A percentile compares a stretch with the other conserved stretches of the same genome.
These are phyloP conservation scores for Geopyxis carbonaria DNA, from an alignment of 495 filamentous ascomycete genomes.

Conservation along the genomic window DNA sequence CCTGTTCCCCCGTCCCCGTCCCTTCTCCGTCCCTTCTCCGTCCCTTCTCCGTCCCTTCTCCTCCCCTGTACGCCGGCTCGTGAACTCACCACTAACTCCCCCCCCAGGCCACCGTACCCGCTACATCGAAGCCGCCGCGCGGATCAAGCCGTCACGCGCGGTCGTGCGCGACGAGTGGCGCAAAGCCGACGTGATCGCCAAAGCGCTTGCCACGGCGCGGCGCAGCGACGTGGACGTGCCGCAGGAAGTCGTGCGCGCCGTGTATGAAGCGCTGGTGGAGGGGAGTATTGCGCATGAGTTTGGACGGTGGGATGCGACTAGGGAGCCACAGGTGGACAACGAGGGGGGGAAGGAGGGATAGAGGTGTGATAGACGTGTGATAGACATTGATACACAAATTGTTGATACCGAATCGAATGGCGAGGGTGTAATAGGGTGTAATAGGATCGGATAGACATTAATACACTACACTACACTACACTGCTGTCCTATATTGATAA, in stretches of 20 bases:
- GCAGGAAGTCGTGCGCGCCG: conserved; percentile 8
- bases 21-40: background rate
- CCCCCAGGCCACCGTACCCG: conserved; percentile 20
- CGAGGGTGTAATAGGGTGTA: too few relatives aligned
- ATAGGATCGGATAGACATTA: too few relatives aligned
- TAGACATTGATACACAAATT: too few relatives aligned
- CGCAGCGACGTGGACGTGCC: conserved; percentile 22
- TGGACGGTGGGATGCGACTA: conserved; percentile 11
- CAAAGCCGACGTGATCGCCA: conserved; percentile 20
- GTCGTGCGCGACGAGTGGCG: conserved; percentile 23
- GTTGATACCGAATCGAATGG: too few relatives aligned
- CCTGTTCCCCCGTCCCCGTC: background rate
- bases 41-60: background rate
- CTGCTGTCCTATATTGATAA: too few relatives aligned
- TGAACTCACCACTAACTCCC: background rate
- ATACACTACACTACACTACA: too few relatives aligned
- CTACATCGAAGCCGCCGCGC: conserved; percentile 23
- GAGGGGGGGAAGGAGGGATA: too few relatives aligned
- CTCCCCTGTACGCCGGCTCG: background rate
- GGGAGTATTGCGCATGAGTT: conserved; percentile 21
- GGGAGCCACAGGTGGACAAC: too few relatives aligned
- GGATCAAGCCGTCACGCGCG: conserved; percentile 19
- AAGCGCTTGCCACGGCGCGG: conserved; percentile 12
- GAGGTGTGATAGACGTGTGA: too few relatives aligned
- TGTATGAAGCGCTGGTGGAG: conserved; percentile 23